These are phyloP conservation scores for Cynanchum wilfordii DNA, from an alignment of 257 asterid genomes.

Conservation along the genomic window DNA sequence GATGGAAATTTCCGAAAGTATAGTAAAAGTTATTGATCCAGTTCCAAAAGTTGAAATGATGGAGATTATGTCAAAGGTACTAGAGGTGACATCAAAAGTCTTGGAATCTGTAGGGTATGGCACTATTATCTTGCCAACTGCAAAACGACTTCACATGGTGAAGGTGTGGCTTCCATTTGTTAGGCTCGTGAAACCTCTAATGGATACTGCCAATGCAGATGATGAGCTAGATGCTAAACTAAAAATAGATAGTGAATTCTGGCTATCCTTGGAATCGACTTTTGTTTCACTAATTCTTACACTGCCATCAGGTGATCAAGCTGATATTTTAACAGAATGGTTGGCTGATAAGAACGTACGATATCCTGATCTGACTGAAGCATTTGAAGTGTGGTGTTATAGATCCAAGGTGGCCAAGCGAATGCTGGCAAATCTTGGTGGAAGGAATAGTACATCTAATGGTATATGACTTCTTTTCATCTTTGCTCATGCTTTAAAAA, in stretches of 20 bases:
- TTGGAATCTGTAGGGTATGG: constrained; percentile 63
- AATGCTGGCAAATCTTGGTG: constrained; percentile 50
- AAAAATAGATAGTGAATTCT: constrained; percentile 55
- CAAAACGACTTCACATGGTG: constrained; percentile 46
- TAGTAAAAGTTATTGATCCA: constrained; percentile 38
- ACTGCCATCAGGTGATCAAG: constrained; percentile 71
- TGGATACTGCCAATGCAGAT: constrained; percentile 34
- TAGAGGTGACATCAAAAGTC: constrained; percentile 58
- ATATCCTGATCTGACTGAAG: constrained; percentile 86
- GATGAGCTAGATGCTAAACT: constrained; percentile 39
- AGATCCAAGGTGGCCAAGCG: constrained; percentile 74
- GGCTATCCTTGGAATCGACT: constrained; percentile 77
- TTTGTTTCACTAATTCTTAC: constrained; percentile 66
- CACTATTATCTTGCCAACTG: constrained; percentile 43
- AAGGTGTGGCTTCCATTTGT: constrained; percentile 68
- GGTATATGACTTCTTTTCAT: constrained; percentile 24
- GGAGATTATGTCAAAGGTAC: constrained; percentile 41
- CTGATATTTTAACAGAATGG: constrained; percentile 73
- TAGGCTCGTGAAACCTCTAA: constrained; percentile 42
- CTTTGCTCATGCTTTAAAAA: neutral
- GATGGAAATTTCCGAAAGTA: constrained; percentile 52
- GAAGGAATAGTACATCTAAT: constrained; percentile 28
- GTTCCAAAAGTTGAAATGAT: constrained; percentile 20
- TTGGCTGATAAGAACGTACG: constrained; percentile 42
- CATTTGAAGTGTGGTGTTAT: constrained; percentile 89